Conservation (phyloP, 176 grass and related monocot genomes). For the Bolboschoenus planiculmis region DNA sequence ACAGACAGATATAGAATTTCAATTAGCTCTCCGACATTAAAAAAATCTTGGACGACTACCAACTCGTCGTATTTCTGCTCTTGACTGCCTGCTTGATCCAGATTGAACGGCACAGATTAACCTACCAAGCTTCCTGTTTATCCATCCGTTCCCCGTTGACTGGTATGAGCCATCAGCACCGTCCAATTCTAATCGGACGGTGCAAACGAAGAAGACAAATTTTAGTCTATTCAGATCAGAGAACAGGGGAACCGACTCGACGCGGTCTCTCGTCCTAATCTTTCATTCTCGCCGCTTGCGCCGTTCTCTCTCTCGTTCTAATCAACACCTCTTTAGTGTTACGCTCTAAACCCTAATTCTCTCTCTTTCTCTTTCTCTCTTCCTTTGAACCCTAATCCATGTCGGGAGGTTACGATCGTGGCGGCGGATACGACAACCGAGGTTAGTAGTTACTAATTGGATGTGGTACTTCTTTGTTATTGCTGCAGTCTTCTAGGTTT, state of each 20-base stretch:
- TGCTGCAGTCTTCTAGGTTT: not conserved
- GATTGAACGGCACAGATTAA: not conserved
- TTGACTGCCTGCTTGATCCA: not conserved
- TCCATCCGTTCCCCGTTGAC: not conserved
- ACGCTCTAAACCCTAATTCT: slow-evolving; percentile 17
- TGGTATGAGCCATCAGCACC: not conserved
- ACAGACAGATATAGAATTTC: too few relatives aligned
- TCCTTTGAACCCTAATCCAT: slow-evolving; percentile 9
- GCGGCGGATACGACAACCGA: slow-evolving; percentile 20
- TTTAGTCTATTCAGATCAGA: not conserved
- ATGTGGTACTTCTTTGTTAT: not conserved
- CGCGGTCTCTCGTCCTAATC: not conserved
- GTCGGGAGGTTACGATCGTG: slow-evolving; percentile 26
- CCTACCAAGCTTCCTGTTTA: not conserved
- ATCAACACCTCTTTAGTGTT: not conserved
- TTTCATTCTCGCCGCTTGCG: not conserved
- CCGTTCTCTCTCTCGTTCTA: slow-evolving; percentile 2
- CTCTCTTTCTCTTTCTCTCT: not conserved
- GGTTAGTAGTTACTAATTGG: not conserved
- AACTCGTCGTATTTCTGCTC: too few relatives aligned
- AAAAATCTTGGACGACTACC: too few relatives aligned
- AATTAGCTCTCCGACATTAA: too few relatives aligned
- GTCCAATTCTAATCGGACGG: not conserved
- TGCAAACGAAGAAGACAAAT: not conserved
- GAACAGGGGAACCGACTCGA: not conserved